phyloP scores from a whole-genome alignment of 2,329 filamentous ascomycete genomes.

The Clarireedia hainanense region DNA sequence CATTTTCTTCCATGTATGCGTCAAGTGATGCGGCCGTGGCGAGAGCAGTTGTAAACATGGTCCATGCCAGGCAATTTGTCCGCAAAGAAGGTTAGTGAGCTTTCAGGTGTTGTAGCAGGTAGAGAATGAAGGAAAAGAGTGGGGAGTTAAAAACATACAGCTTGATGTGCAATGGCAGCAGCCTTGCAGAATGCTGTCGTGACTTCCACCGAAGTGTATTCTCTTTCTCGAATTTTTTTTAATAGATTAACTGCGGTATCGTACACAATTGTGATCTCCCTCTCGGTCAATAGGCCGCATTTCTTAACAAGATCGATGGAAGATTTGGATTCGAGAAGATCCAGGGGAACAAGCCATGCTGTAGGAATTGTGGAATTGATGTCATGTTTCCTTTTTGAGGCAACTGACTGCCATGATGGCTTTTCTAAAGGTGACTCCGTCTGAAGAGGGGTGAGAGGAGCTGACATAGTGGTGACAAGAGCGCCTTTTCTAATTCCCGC shows the following conservation, averaged over 20 bases:
- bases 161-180: slow-evolving; percentile 45
- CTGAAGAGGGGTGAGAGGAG: background rate
- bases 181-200: slow-evolving; percentile 46
- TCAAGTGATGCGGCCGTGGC: slow-evolving; percentile 38
- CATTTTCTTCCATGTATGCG: slow-evolving; percentile 31
- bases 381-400: background rate
- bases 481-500: too few species aligned
- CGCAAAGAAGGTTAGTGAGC: background rate
- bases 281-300: background rate
- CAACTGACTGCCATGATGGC: background rate
- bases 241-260: slow-evolving; percentile 22
- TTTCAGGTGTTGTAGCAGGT: slow-evolving; percentile 15
- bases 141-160: slow-evolving; percentile 32
- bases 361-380: background rate
- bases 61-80: slow-evolving; percentile 36
- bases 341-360: background rate
- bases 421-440: too few species aligned
- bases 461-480: background rate
- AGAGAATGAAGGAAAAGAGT: too few species aligned
- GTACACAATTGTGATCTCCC: slow-evolving; percentile 21
- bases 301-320: background rate
- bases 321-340: background rate
- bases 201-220: slow-evolving; percentile 38
- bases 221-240: slow-evolving; percentile 28
- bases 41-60: slow-evolving; percentile 41